Evolutionary conservation across 139 green algal species (phyloP).

Genomic region (Raphidocelis subcapitata): DNA sequence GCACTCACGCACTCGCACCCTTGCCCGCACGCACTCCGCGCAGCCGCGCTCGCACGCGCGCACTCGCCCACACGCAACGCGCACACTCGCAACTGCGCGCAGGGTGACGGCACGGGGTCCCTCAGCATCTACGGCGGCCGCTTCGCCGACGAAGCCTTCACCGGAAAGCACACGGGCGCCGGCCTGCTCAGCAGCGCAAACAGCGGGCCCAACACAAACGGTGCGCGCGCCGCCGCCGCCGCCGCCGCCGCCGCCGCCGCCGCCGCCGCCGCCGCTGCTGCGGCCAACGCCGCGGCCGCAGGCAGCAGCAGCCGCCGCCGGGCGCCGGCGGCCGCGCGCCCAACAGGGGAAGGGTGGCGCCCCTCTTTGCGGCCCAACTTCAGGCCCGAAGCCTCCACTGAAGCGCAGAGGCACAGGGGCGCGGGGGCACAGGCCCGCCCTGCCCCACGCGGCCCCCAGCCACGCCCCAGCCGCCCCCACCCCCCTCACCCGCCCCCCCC

Average conservation of each 20-base stretch:
- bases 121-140: slow-evolving; percentile 93
- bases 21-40: too few species aligned
- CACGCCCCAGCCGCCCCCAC: background rate
- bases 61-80: too few species aligned
- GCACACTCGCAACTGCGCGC: too few species aligned
- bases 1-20: too few species aligned
- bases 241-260: background rate
- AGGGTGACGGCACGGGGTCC: slow-evolving; percentile 91
- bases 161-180: slow-evolving; percentile 90
- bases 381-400: too few species aligned
- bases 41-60: too few species aligned
- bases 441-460: too few species aligned
- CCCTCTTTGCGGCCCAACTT: background rate
- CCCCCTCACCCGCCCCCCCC: background rate
- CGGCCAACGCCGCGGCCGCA: too few species aligned
- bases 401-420: background rate
- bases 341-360: slow-evolving; percentile 7
- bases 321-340: too few species aligned
- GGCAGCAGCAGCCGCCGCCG: too few species aligned
- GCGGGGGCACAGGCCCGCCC: too few species aligned
- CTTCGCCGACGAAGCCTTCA: slow-evolving; percentile 96
- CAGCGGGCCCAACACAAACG: slow-evolving; percentile 31
- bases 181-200: slow-evolving; percentile 90
- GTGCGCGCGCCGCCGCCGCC: background rate
- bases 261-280: background rate